Percentiles rank a stretch among this genome's conserved stretches.
Evolutionary conservation across 441 rosid species (phyloP).

Genomic region (Gossypium aridum): DNA sequence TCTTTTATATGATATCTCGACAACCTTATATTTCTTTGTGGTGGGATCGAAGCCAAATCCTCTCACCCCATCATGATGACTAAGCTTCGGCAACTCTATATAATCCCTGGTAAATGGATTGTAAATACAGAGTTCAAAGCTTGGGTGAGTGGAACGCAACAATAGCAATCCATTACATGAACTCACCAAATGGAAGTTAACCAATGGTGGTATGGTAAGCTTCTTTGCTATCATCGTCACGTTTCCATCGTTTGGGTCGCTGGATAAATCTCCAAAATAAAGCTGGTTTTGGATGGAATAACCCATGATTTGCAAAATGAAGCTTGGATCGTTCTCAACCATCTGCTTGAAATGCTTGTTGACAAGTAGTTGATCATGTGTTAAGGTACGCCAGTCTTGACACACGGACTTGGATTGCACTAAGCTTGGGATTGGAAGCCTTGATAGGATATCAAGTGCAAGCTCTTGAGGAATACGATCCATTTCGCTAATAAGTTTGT

Average conservation of each 20-base stretch:
- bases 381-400: not conserved
- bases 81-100: conserved; percentile 44
- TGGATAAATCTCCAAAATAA: not conserved
- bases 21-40: conserved; percentile 49
- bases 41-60: conserved; percentile 66
- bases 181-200: conserved; percentile 49
- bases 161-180: conserved; percentile 73
- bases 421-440: not conserved
- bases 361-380: not conserved
- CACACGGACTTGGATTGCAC: not conserved
- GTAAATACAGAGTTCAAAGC: conserved; percentile 43
- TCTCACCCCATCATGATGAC: conserved; percentile 46
- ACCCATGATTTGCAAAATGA: conserved; percentile 34
- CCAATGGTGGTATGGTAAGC: conserved; percentile 45
- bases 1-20: conserved; percentile 59
- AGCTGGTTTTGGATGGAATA: not conserved
- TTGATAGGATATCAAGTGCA: not conserved
- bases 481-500: not conserved
- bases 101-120: conserved; percentile 63
- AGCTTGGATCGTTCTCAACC: conserved; percentile 26
- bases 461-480: not conserved
- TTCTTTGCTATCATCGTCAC: conserved; percentile 15
- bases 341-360: not conserved
- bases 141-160: conserved; percentile 50
- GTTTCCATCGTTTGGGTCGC: conserved; percentile 26